These are phyloP conservation scores for Phytophthora kernoviae DNA, from an alignment of 352 stramenopile genomes.

Conservation along the genomic window DNA sequence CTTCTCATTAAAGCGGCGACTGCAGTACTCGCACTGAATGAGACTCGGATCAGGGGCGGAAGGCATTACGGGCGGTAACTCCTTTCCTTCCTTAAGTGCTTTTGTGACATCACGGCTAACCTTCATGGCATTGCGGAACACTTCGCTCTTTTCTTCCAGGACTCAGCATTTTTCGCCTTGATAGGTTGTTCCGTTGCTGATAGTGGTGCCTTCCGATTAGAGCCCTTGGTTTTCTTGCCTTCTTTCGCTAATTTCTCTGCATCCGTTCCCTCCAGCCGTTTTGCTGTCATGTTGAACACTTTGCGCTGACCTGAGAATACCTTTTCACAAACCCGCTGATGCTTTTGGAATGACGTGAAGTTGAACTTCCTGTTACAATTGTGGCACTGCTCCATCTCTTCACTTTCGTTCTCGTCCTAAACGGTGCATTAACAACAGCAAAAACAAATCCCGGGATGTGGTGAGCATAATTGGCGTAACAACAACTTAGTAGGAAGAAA, in stretches of 20 bases:
- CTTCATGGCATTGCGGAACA: constrained; percentile 90
- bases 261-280: constrained; percentile 73
- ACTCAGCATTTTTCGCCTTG: constrained; percentile 50
- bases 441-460: not conserved
- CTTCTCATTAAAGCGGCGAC: constrained; percentile 91
- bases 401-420: constrained; percentile 61
- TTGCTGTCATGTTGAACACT: constrained; percentile 86
- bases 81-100: constrained; percentile 72
- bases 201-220: constrained; percentile 20
- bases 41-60: constrained; percentile 81
- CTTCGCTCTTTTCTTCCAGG: constrained; percentile 91
- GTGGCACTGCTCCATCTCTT: constrained; percentile 73
- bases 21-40: constrained; percentile 92
- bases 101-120: constrained; percentile 65
- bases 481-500: not conserved
- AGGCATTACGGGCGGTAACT: constrained; percentile 60
- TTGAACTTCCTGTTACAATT: constrained; percentile 89
- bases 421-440: not conserved
- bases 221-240: constrained; percentile 26
- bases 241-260: constrained; percentile 73
- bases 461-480: not conserved
- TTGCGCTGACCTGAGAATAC: constrained; percentile 86
- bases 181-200: constrained; percentile 58
- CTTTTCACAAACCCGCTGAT: constrained; percentile 87
- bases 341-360: constrained; percentile 69